Percentiles rank a stretch among this genome's conserved stretches.
Conservation (phyloP, 768 basidiomycete species). For the Plicaturopsis crispa region DNA sequence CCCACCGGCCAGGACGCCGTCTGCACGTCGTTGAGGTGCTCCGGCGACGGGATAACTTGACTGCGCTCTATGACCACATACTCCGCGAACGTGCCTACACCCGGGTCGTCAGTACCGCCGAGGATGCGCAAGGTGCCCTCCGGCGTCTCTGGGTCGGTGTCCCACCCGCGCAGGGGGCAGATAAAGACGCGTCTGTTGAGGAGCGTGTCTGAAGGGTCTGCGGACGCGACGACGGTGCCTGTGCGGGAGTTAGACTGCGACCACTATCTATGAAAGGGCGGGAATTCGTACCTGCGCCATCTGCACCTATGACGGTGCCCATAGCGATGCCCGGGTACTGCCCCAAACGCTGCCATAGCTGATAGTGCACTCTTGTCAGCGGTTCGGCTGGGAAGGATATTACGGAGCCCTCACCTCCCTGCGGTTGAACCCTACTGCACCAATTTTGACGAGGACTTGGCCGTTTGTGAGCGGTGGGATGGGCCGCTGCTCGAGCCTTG, state of each 20-base stretch:
- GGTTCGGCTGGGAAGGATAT: too few relatives aligned
- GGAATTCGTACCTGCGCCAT: slow-evolving; percentile 55
- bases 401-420: too few relatives aligned
- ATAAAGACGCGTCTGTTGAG: slow-evolving; percentile 65
- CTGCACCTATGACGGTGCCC: slow-evolving; percentile 59
- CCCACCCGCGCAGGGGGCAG: slow-evolving; percentile 75
- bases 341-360: slow-evolving; percentile 73
- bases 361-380: not conserved
- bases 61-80: slow-evolving; percentile 68
- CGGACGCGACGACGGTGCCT: slow-evolving; percentile 61
- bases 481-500: slow-evolving; percentile 38
- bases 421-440: slow-evolving; percentile 71
- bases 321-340: slow-evolving; percentile 56
- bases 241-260: not conserved
- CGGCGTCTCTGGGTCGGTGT: slow-evolving; percentile 52
- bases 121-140: slow-evolving; percentile 63
- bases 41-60: slow-evolving; percentile 57
- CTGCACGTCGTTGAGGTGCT: slow-evolving; percentile 61
- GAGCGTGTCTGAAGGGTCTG: slow-evolving; percentile 44
- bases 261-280: too few relatives aligned
- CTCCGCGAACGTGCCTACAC: slow-evolving; percentile 69
- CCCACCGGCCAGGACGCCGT: slow-evolving; percentile 73
- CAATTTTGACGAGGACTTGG: slow-evolving; percentile 60
- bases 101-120: slow-evolving; percentile 46
- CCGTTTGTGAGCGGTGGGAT: slow-evolving; percentile 45